phyloP scores from a whole-genome alignment of 441 rosid genomes.

The Caryocar brasiliense region DNA sequence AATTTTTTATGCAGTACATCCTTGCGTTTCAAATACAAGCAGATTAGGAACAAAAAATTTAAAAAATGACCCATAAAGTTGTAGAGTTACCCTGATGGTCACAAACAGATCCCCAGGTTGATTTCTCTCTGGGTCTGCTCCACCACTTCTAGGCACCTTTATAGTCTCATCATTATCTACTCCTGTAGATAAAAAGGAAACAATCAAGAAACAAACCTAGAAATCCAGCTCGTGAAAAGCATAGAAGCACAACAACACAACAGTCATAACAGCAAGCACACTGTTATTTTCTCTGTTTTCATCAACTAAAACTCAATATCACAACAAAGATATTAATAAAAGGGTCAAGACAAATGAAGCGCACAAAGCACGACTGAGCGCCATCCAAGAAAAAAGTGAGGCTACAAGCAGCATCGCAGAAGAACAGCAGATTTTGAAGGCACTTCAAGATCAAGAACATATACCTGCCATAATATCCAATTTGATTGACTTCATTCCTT shows the following conservation, averaged over 20 bases:
- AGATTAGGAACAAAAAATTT: neutral
- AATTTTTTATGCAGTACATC: neutral
- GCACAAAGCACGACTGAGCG: too few relatives aligned
- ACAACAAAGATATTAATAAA: too few relatives aligned
- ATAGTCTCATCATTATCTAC: slow-evolving; percentile 69
- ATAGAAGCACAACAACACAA: too few relatives aligned
- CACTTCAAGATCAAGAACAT: neutral
- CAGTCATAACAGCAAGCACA: too few relatives aligned
- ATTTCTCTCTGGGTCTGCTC: slow-evolving; percentile 91
- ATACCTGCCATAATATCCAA: slow-evolving; percentile 80
- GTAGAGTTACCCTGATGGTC: slow-evolving; percentile 50
- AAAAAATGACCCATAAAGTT: neutral
- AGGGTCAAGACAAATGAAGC: too few relatives aligned
- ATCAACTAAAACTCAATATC: too few relatives aligned
- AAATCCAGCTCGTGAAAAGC: neutral
- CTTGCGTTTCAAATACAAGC: neutral
- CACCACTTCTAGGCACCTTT: slow-evolving; percentile 72
- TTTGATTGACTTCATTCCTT: slow-evolving; percentile 72
- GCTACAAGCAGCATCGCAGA: too few relatives aligned
- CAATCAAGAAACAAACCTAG: neutral
- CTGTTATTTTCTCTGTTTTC: too few relatives aligned
- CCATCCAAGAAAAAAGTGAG: too few relatives aligned
- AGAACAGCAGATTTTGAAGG: too few relatives aligned
- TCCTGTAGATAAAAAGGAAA: slow-evolving; percentile 35
- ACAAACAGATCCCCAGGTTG: slow-evolving; percentile 96